Percentiles rank a stretch among this genome's conserved stretches.
phyloP scores from a whole-genome alignment of 768 basidiomycete species.

The Russula brevipes region DNA sequence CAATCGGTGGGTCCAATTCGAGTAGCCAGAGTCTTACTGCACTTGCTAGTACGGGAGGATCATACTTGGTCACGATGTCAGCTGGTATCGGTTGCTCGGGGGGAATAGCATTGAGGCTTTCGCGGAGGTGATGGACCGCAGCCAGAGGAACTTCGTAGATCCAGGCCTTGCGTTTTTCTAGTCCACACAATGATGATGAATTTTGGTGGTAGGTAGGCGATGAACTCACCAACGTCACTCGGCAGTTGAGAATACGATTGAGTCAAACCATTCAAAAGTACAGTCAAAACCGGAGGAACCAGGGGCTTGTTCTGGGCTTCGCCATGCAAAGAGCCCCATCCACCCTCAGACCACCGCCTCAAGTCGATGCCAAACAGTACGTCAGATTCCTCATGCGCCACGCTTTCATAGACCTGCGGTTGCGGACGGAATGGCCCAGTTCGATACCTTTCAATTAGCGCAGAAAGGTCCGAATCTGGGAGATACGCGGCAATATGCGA shows the following conservation, averaged over 20 bases:
- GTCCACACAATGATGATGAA: constrained; percentile 4
- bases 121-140: constrained; percentile 79
- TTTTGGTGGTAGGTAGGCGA: neutral
- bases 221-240: constrained; percentile 54
- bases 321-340: constrained; percentile 52
- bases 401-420: constrained; percentile 81
- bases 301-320: constrained; percentile 56
- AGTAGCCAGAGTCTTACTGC: constrained; percentile 83
- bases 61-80: constrained; percentile 65
- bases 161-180: constrained; percentile 87
- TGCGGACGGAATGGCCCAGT: constrained; percentile 89
- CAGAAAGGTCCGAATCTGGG: constrained; percentile 80
- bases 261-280: constrained; percentile 57
- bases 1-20: constrained; percentile 86
- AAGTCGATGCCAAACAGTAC: constrained; percentile 90
- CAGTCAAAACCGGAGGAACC: constrained; percentile 69
- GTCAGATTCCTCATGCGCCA: constrained; percentile 77
- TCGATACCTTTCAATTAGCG: constrained; percentile 86
- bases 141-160: constrained; percentile 90
- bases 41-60: constrained; percentile 82
- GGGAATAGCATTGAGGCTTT: constrained; percentile 72
- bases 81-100: constrained; percentile 43
- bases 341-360: constrained; percentile 84
- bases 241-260: constrained; percentile 58
- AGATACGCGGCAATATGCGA: constrained; percentile 80